Evolutionary conservation across 164 flowering plant genomes (phyloP).

Genomic region (Vitis vinifera): ASM3070453v1 NC_081809.1:21676001-21676500

Average conservation of each 20-base stretch:
- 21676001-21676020: slow-evolving; percentile 8
- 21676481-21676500: slow-evolving; percentile 69
- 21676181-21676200: slow-evolving; percentile 8
- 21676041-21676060: too few relatives aligned
- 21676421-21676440: slow-evolving; percentile 68
- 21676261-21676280: neutral
- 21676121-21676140: neutral
- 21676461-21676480: slow-evolving; percentile 60
- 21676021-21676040: slow-evolving; percentile 9
- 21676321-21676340: slow-evolving; percentile 1
- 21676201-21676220: slow-evolving; percentile 8
- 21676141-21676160: neutral
- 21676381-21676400: neutral
- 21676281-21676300: too few relatives aligned
- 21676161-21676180: neutral
- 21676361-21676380: neutral
- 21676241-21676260: neutral
- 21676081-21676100: neutral
- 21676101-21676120: slow-evolving; percentile 1
- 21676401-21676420: slow-evolving; percentile 1
- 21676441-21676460: slow-evolving; percentile 88
- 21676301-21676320: neutral
- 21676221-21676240: slow-evolving; percentile 5
- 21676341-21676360: slow-evolving; percentile 7
- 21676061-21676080: slow-evolving; percentile 1